These are phyloP conservation scores for Cladosporium sp. DNA, from an alignment of 2,329 filamentous ascomycete genomes.

Conservation along the genomic window DNA sequence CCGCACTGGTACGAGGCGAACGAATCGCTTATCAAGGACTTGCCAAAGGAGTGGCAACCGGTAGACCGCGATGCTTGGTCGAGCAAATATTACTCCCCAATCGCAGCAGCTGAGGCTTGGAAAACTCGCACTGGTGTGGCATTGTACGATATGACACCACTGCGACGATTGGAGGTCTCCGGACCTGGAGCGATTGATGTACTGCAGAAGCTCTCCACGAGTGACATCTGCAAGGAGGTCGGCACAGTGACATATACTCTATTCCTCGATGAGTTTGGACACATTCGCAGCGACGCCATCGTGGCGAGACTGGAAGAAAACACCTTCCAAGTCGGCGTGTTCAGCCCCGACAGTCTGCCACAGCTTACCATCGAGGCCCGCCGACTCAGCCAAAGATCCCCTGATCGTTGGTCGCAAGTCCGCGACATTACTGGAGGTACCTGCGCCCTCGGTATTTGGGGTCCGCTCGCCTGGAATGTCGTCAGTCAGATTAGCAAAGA, in stretches of 20 bases:
- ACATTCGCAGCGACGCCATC: conserved; percentile 54
- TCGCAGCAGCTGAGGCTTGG: conserved; percentile 58
- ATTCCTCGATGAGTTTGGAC: conserved; percentile 49
- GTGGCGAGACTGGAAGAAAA: conserved; percentile 49
- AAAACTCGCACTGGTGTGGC: conserved; percentile 59
- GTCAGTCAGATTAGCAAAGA: conserved; percentile 43
- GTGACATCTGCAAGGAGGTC: conserved; percentile 43
- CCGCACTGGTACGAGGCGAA: conserved; percentile 60
- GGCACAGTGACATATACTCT: conserved; percentile 55
- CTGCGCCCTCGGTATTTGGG: conserved; percentile 60
- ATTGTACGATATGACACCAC: conserved; percentile 59
- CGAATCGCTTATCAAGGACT: conserved; percentile 43
- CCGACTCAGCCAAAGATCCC: conserved; percentile 38
- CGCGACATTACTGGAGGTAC: conserved; percentile 57
- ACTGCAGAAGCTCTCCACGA: conserved; percentile 50
- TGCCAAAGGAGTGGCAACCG: conserved; percentile 53
- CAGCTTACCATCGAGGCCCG: conserved; percentile 53
- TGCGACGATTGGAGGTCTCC: conserved; percentile 53
- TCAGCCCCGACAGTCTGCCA: conserved; percentile 50
- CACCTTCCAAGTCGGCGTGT: conserved; percentile 53
- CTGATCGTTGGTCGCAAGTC: conserved; percentile 46
- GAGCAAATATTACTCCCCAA: conserved; percentile 52
- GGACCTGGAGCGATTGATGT: conserved; percentile 54
- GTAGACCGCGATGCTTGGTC: conserved; percentile 57
- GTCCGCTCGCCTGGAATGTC: conserved; percentile 51